Evolutionary conservation across 2,329 filamentous ascomycete genomes (phyloP).

Genomic region (Nemania diffusa): DNA sequence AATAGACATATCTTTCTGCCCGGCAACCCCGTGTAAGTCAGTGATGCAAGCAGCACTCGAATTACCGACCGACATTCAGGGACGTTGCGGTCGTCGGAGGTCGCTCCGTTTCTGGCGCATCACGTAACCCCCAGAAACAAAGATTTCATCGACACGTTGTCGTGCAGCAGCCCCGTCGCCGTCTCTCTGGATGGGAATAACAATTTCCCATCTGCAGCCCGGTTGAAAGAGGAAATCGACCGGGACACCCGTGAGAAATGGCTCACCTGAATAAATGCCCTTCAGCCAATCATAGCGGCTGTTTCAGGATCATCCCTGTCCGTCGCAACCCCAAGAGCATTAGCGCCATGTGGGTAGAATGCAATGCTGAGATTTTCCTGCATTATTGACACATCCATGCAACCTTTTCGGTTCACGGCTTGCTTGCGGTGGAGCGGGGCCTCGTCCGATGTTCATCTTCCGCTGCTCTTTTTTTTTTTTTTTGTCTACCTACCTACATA

Average conservation of each 20-base stretch:
- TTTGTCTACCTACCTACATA: not conserved
- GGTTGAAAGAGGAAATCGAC: conserved; percentile 35
- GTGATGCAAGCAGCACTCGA: not conserved
- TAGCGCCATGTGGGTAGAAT: conserved; percentile 29
- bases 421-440: conserved; percentile 23
- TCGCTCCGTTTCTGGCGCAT: conserved; percentile 25
- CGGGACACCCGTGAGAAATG: conserved; percentile 45
- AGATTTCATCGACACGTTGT: conserved; percentile 34
- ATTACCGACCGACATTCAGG: conserved; percentile 2
- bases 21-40: conserved; percentile 32
- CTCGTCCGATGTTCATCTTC: conserved; percentile 19
- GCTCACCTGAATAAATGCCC: conserved; percentile 43
- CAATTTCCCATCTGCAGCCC: conserved; percentile 38
- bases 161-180: conserved; percentile 27
- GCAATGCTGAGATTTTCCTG: conserved; percentile 30
- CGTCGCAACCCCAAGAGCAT: conserved; percentile 17
- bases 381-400: conserved; percentile 31
- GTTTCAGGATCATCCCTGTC: not conserved
- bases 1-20: conserved; percentile 9
- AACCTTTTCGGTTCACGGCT: conserved; percentile 25
- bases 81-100: conserved; percentile 17
- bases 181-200: conserved; percentile 25
- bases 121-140: conserved; percentile 30
- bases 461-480: not conserved
- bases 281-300: conserved; percentile 34